Conservation (phyloP, 805 yeast species). For the Yamadazyma insecticola region DNA sequence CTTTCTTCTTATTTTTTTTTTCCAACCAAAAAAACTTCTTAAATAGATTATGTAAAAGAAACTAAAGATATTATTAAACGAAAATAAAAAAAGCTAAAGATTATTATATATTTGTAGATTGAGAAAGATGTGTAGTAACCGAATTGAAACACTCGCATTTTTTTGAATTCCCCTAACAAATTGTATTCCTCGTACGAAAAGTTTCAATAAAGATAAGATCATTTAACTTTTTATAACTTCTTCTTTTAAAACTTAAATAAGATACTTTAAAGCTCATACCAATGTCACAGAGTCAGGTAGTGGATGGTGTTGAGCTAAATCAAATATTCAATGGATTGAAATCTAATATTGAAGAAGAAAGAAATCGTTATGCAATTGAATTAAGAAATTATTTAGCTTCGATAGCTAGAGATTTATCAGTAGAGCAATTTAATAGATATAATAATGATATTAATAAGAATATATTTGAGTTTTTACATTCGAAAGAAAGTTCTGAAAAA, state of each 20-base stretch:
- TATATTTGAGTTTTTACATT: slow-evolving; percentile 78
- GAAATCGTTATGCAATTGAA: slow-evolving; percentile 61
- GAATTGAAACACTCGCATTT: too few relatives aligned
- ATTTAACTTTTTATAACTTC: too few relatives aligned
- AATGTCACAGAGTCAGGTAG: slow-evolving; percentile 29
- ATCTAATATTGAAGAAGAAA: slow-evolving; percentile 37
- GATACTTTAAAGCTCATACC: background rate
- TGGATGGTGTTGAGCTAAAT: slow-evolving; percentile 47
- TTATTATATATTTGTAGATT: too few relatives aligned
- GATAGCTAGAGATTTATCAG: slow-evolving; percentile 72
- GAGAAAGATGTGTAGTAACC: too few relatives aligned
- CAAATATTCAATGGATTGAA: slow-evolving; percentile 51
- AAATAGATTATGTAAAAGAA: background rate
- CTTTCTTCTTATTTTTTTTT: too few relatives aligned
- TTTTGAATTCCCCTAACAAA: too few relatives aligned
- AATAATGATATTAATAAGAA: slow-evolving; percentile 83
- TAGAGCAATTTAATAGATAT: slow-evolving; percentile 77
- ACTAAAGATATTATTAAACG: background rate
- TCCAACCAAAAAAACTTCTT: too few relatives aligned
- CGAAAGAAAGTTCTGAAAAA: slow-evolving; percentile 64
- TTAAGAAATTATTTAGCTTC: slow-evolving; percentile 65
- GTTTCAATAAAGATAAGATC: too few relatives aligned
- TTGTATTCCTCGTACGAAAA: too few relatives aligned
- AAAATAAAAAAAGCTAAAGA: too few relatives aligned
- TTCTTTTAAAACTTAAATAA: too few relatives aligned